Evolutionary conservation across 2,329 filamentous ascomycete species (phyloP), one percentile per base, ranked within the genome.

Genomic region (Fusarium globosum): DNA sequence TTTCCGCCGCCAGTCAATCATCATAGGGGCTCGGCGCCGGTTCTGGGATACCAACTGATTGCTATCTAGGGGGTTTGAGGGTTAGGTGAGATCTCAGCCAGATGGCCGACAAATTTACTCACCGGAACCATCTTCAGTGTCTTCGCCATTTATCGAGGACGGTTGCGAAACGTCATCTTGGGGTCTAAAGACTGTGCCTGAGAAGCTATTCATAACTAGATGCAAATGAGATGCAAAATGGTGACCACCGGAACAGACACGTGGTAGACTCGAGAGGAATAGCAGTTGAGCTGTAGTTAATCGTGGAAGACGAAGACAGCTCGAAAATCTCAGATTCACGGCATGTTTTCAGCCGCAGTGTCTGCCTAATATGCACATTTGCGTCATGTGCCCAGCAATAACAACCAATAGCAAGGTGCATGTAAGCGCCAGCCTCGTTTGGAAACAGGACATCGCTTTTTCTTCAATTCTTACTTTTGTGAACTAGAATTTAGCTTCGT

Each of bases 31-130:
- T 48, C 7, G 14, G 7, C 7, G 55, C 6, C 20, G 41, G 14
- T 2, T 1, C 3, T 36, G 41, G 0, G 30, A 21, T 8, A 16
- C 3, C 0, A 11, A 13, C 26, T 48, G 20, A 0, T 48, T 13
- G 18, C 0, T 21, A 11, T 48, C 45, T 48, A 30, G 1, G 18
- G 12, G 0, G 3, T 21, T 15, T 5, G 9, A 28, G 0, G 0
- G 5, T 11, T 5, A 15, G 45, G 21, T 21, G 0, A 5, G 2
- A 46, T 7, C 8, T 15, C 0, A 0, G 11, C 0, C 18, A 21
- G 4, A 21, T 0, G 3, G 4, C 0, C 6, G 20, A 11, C 0
- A 0, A 6, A 15, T 28, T 3, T 5, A 28, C 45, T 30, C 6
- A 48, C 45, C 20, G 0, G 45, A 48, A 4, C 2, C 45, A 11